A percentile compares a stretch with the other conserved stretches of the same genome.
Conservation (phyloP, 495 filamentous ascomycete species). For the Schizothecium vesticola region DNA sequence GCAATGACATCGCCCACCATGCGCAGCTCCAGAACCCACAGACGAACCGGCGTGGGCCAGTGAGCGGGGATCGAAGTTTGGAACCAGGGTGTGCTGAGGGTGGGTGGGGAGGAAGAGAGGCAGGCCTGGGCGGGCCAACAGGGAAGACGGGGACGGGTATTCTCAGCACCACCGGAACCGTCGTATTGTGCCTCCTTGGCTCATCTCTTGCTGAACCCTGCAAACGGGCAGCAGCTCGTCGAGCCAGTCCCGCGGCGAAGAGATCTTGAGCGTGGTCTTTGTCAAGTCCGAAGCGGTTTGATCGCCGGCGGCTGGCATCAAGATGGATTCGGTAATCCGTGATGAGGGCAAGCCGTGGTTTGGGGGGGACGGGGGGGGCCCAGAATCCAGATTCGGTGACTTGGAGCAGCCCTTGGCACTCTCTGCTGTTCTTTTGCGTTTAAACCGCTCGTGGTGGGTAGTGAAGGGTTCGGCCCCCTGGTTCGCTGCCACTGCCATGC, state of each 20-base stretch:
- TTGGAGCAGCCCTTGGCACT: background rate
- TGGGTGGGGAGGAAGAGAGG: background rate
- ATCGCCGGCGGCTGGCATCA: slow-evolving; percentile 15
- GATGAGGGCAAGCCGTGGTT: slow-evolving; percentile 3
- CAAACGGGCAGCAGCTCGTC: slow-evolving; percentile 6
- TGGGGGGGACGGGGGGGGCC: background rate
- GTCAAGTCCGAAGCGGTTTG: slow-evolving; percentile 13
- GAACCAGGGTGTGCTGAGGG: background rate
- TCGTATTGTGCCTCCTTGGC: background rate
- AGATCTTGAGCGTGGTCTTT: background rate
- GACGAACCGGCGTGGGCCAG: slow-evolving; percentile 14
- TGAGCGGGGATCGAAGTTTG: slow-evolving; percentile 2
- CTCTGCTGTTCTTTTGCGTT: background rate
- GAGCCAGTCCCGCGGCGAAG: background rate
- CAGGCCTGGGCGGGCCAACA: background rate
- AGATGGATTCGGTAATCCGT: slow-evolving; percentile 9
- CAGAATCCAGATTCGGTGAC: background rate
- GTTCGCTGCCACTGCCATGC: background rate
- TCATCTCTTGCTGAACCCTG: slow-evolving; percentile 4
- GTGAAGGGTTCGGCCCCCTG: background rate
- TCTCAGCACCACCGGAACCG: background rate
- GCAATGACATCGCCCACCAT: slow-evolving; percentile 6
- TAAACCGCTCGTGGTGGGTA: background rate
- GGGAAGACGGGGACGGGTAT: background rate
- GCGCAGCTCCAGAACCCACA: slow-evolving; percentile 12